Evolutionary conservation across 208 protist genomes (phyloP), one percentile per base, ranked within the genome.

Genomic region (Leptomonas pyrrhocoris): DNA sequence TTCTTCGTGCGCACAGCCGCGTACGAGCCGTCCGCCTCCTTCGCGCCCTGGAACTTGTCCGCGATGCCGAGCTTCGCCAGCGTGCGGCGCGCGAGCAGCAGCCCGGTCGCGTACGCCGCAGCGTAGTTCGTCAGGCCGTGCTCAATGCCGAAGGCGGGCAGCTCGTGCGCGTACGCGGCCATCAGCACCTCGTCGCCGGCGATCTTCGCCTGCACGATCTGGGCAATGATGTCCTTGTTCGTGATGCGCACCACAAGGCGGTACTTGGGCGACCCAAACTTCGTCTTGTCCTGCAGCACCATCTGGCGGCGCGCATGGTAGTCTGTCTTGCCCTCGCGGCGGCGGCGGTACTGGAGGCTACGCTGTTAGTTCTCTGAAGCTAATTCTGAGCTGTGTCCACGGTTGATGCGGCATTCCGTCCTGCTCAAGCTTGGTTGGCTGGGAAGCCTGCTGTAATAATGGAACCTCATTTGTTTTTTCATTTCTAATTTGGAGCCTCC

Each of bases 291-390:
- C 93, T 99, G 98, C 50, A 91, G 80, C 77, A 99, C 94, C 38
- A 99, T 92, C 54, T 90, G 79, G 63, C 97, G 84, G 77, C 99
- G 93, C 40, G 95, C 96, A 60, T 95, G 89, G 93, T 99, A 99
- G 86, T 99, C 98, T 60, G 99, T 99, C 87, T 99, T 99, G 65
- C 98, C 97, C 85, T 99, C 98, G 75, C 98, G 93, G 72, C 98
- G 85, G 43, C 60, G 59, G 83, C 98, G 89, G 93, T 97, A 99
- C 88, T 99, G 90, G 74, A 99, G n/a, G n/a, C n/a, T n/a, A n/a
- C n/a, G n/a, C n/a, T n/a, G n/a, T n/a, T n/a, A n/a, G n/a, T n/a
- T n/a, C n/a, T n/a, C n/a, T n/a, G n/a, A n/a, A n/a, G n/a, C n/a
- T n/a, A n/a, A n/a, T n/a, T n/a, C n/a, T n/a, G n/a, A n/a, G n/a